Evolutionary conservation across 306 rosid genomes (phyloP).

Genomic region (Boehmeria nivea): DNA sequence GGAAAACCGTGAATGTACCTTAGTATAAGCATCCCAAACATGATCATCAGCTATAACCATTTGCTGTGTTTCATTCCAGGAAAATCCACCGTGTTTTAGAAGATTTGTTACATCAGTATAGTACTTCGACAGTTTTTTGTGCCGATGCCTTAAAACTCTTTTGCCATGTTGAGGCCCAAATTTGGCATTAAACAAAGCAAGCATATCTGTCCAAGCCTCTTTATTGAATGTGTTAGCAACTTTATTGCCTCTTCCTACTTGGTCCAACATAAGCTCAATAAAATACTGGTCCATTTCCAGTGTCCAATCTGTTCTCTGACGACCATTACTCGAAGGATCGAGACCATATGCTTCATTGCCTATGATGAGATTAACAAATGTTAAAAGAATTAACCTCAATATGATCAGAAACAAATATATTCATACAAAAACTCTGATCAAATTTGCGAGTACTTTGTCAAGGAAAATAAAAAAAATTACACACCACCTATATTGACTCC

Average conservation of each 20-base stretch:
- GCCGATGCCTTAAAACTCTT: slow-evolving; percentile 62
- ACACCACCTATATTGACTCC: slow-evolving; percentile 35
- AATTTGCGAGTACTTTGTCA: no score
- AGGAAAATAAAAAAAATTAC: neutral
- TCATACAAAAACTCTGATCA: neutral
- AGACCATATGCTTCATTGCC: slow-evolving; percentile 42
- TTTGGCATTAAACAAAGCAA: slow-evolving; percentile 46
- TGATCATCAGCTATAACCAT: slow-evolving; percentile 57
- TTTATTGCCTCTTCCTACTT: slow-evolving; percentile 54
- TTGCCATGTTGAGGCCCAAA: slow-evolving; percentile 56
- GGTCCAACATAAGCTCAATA: slow-evolving; percentile 68
- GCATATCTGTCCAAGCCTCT: slow-evolving; percentile 69
- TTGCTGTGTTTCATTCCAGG: slow-evolving; percentile 55
- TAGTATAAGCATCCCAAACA: slow-evolving; percentile 63
- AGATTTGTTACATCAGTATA: slow-evolving; percentile 45
- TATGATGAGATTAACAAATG: slow-evolving; percentile 26
- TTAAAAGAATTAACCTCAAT: neutral
- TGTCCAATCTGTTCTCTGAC: slow-evolving; percentile 55
- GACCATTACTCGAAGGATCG: slow-evolving; percentile 43
- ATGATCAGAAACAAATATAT: neutral
- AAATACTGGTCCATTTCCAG: slow-evolving; percentile 61
- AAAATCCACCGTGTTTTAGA: slow-evolving; percentile 50
- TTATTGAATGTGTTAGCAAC: slow-evolving; percentile 43
- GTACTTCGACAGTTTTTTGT: slow-evolving; percentile 58
- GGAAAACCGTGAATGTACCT: slow-evolving; percentile 31